Evolutionary conservation across 2,329 filamentous ascomycete species (phyloP).

Genomic region (Aspergillus awamori): DNA sequence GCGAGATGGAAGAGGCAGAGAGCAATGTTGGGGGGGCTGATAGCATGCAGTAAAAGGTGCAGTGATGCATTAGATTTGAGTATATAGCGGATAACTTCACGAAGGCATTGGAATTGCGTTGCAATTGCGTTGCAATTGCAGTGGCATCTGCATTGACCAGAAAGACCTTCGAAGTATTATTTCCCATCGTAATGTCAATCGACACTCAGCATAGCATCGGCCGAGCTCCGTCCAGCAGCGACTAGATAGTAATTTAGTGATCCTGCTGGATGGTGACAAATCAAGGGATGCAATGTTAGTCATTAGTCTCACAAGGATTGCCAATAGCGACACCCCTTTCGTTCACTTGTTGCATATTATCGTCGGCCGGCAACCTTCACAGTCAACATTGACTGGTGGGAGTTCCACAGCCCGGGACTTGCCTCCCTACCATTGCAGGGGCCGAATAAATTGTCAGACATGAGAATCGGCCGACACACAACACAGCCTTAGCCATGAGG

Average conservation of each 20-base stretch:
- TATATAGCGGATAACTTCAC: neutral
- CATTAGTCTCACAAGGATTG: slow-evolving; percentile 1
- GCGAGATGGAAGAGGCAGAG: neutral
- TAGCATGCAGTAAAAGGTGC: neutral
- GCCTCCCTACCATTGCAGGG: neutral
- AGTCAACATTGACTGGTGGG: neutral
- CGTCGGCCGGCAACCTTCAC: neutral
- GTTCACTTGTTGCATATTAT: neutral
- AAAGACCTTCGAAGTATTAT: neutral
- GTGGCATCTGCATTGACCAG: no score
- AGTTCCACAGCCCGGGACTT: neutral
- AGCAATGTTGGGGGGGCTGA: neutral
- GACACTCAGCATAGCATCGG: neutral
- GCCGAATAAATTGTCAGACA: neutral
- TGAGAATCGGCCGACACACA: neutral
- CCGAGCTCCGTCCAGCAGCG: no score
- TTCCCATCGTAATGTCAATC: neutral
- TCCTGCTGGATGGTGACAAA: neutral
- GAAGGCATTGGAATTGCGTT: neutral
- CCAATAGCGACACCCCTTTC: neutral
- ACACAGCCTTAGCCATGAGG: neutral
- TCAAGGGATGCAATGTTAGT: neutral
- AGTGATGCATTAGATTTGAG: neutral
- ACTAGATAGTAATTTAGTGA: no score
- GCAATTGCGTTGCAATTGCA: neutral